Evolutionary conservation across 1,139 yeast genomes (phyloP), one percentile per base, ranked within the genome.

Genomic region (Kurtzmaniella quercitrusa): DNA sequence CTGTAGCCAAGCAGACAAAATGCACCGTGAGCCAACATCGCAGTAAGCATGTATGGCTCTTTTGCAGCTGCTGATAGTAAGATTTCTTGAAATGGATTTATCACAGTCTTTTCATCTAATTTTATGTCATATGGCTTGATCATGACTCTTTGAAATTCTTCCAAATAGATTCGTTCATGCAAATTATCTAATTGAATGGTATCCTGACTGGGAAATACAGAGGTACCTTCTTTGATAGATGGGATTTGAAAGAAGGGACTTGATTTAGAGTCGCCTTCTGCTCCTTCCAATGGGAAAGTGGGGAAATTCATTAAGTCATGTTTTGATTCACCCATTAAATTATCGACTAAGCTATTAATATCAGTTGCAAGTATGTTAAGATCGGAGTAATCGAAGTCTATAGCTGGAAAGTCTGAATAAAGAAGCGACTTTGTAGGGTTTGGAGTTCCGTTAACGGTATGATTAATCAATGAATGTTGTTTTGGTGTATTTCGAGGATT

Each of bases 21-120:
- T 0, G 91, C 91, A 11, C 93, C 93, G 47, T 83, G 84, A 0
- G 93, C 88, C 42, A 85, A 59, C 2, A 84, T 73, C 0, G 89
- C 88, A 11, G 86, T 82, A 41, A 84, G 60, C n/a, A 85, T 57
- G 52, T 80, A 84, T 1, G 83, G 69, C 51, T 81, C 86, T 19
- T 71, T 68, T 21, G 76, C 66, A 0, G 89, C 88, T 56, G 79
- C 75, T 23, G 73, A 68, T 28, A 85, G 56, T 3, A 84, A 58
- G 4, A 84, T 74, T 53, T 84, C 89, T 45, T 89, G 61, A 1
- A 83, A 75, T 0, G 93, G 89, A 49, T 84, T 83, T 44, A 61
- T 60, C 46, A 64, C 61, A 7, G 54, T 40, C 9, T 59, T 54
- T 3, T 49, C 49, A 1, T 66, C 67, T 43, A 70, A 73, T 43